Percentiles rank a stretch among this genome's conserved stretches.
These are phyloP conservation scores for Dictyostelium firmibasis DNA, from an alignment of 78 protist genomes.

Conservation along the genomic window DNA sequence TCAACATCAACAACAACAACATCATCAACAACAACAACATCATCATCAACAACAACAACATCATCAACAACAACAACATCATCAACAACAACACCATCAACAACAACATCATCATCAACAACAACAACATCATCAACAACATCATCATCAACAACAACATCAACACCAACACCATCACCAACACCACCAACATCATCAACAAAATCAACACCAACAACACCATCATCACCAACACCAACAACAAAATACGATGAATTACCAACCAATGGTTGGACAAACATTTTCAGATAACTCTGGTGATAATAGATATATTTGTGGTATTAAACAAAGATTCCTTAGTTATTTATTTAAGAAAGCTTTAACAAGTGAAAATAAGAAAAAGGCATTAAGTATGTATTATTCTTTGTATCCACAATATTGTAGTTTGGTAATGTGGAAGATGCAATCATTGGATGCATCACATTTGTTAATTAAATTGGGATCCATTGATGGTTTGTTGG, in stretches of 20 bases:
- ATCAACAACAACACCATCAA: neutral
- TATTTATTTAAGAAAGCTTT: constrained; percentile 45
- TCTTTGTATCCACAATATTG: constrained; percentile 70
- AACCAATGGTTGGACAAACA: neutral
- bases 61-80: neutral
- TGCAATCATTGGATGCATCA: constrained; percentile 76
- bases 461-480: constrained; percentile 67
- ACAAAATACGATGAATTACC: neutral
- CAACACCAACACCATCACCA: neutral
- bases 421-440: constrained; percentile 75
- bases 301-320: constrained; percentile 14
- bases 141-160: neutral
- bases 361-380: constrained; percentile 2
- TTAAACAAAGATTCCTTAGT: constrained; percentile 70
- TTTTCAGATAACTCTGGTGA: neutral
- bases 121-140: neutral
- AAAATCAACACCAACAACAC: neutral
- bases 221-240: neutral
- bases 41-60: neutral
- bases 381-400: constrained; percentile 34
- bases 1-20: neutral
- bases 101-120: neutral
- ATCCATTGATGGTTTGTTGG: constrained; percentile 63
- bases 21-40: neutral
- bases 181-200: neutral